Evolutionary conservation across 1,284 basidiomycete species (phyloP), one percentile per base, ranked within the genome.

Genomic region (Gymnopus androsaceus): DNA sequence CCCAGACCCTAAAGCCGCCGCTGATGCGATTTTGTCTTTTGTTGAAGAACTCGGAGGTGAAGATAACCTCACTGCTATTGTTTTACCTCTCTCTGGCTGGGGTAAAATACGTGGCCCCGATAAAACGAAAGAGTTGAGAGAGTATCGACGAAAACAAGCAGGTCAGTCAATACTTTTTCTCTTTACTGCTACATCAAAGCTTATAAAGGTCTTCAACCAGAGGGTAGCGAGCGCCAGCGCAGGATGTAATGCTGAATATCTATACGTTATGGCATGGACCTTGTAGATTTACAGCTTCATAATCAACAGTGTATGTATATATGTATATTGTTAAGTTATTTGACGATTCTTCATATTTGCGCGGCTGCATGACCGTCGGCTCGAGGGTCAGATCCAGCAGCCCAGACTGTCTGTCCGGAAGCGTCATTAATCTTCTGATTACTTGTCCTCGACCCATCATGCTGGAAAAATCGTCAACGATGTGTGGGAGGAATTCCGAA

Each of bases 51-150:
- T 98, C 49, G 95, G 88, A 42, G 87, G 90, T 28, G 88, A 92
- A 61, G 96, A 99, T 68, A 99, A 99, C 69, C 85, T 89, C 49
- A 97, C 95, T 1, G 92, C 85, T 11, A 80, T 99, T 48, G 92
- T 98, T n/a, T 82, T 98, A 11, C 96, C 96, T 4, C 81, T 99
- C 7, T 83, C 88, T 8, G 95, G 95, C 8, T 99, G 96, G 96
- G 92, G 90, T 3, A 82, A 86, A 58, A 79, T 92, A 1, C 77
- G 76, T 17, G 95, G 90, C 0, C 79, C 84, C 5, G 96, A 99
- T 68, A 76, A 78, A 59, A 98, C 95, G 0, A 84, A 85, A 60
- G 87, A 87, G 40, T 75, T 95, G 51, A 76, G 95, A 54, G 87
- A 94, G 67, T 96, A 92, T 68, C 77, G 93, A 63, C 73, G 82